These are phyloP conservation scores for Carex sylvatica DNA, from an alignment of 202 grass and related monocot species.

Conservation along the genomic window DNA sequence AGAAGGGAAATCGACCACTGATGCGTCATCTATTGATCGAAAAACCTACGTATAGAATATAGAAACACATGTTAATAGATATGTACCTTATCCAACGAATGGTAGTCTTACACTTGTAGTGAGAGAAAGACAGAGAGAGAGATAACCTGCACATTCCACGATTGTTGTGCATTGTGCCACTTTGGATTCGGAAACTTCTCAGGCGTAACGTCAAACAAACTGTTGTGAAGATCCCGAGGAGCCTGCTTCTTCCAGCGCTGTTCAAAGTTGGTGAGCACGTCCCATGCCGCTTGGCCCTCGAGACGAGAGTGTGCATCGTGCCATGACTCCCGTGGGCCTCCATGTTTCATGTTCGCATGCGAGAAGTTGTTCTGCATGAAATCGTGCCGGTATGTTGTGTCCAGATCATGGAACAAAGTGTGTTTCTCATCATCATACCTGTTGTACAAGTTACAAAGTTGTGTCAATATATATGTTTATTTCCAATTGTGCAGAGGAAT, in stretches of 20 bases:
- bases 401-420: slow-evolving; percentile 57
- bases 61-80: not conserved
- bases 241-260: slow-evolving; percentile 80
- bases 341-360: slow-evolving; percentile 41
- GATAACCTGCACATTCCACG: slow-evolving; percentile 74
- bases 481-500: not conserved
- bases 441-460: not conserved
- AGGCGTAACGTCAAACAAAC: slow-evolving; percentile 40
- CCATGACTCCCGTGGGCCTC: slow-evolving; percentile 81
- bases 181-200: slow-evolving; percentile 31
- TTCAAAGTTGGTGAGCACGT: slow-evolving; percentile 81
- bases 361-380: slow-evolving; percentile 73
- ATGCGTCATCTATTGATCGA: slow-evolving; percentile 87
- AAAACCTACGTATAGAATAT: slow-evolving; percentile 46
- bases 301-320: slow-evolving; percentile 78
- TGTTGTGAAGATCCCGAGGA: slow-evolving; percentile 35
- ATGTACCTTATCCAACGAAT: not conserved
- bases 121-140: not conserved
- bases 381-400: slow-evolving; percentile 57
- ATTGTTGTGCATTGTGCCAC: not conserved
- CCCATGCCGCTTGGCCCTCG: slow-evolving; percentile 71
- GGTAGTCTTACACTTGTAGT: not conserved
- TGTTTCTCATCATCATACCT: slow-evolving; percentile 87
- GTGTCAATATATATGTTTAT: not conserved
- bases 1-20: slow-evolving; percentile 57